These are phyloP conservation scores for Hypomyces perniciosus DNA, from an alignment of 2,329 filamentous ascomycete species.

Conservation along the genomic window DNA sequence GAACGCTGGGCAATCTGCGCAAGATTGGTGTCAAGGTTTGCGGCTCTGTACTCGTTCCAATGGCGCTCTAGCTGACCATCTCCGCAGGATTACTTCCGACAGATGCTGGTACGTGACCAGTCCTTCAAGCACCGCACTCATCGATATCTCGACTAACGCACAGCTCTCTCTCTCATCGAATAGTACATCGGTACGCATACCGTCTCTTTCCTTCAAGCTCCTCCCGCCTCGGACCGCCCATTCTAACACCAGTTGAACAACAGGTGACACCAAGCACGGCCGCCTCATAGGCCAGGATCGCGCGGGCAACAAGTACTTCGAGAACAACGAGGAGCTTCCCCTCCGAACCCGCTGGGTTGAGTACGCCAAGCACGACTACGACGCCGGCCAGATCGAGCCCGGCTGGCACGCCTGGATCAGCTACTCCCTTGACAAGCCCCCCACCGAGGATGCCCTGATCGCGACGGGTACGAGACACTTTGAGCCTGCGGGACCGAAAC, in stretches of 20 bases:
- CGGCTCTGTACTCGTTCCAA: not conserved
- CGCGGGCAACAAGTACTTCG: constrained; percentile 96
- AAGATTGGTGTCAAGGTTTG: constrained; percentile 80
- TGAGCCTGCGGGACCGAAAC: constrained; percentile 66
- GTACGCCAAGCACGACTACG: constrained; percentile 82
- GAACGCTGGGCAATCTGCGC: constrained; percentile 82
- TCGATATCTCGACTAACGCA: constrained; percentile 20
- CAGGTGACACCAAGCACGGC: constrained; percentile 95
- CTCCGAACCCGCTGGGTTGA: constrained; percentile 97
- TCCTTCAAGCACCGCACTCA: constrained; percentile 16
- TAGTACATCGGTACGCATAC: constrained; percentile 51
- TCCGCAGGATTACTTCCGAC: constrained; percentile 75
- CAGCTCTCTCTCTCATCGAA: constrained; percentile 16
- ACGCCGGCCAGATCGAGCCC: constrained; percentile 81
- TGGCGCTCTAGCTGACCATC: constrained; percentile 7
- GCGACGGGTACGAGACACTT: constrained; percentile 63
- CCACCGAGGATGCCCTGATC: constrained; percentile 67
- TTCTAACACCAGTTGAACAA: not conserved
- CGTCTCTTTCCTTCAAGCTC: not conserved
- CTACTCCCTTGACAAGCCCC: constrained; percentile 84
- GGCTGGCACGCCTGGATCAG: constrained; percentile 99
- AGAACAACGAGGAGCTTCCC: constrained; percentile 92
- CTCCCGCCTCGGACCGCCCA: not conserved
- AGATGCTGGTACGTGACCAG: constrained; percentile 73
- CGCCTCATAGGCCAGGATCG: constrained; percentile 77